phyloP scores from a whole-genome alignment of 257 asterid species.

The Vinca minor region DNA sequence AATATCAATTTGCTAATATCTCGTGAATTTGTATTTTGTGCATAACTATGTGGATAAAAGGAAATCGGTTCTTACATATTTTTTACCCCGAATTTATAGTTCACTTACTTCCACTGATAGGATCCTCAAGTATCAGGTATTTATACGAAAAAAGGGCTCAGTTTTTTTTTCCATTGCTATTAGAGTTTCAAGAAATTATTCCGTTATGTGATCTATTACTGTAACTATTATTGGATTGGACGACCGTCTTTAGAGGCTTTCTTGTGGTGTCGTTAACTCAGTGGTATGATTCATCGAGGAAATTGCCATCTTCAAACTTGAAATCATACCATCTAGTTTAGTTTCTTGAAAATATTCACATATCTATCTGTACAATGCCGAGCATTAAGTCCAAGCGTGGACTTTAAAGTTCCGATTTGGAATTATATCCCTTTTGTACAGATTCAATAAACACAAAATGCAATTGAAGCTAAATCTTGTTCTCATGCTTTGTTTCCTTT shows the following conservation, averaged over 20 bases:
- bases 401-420: too few species aligned
- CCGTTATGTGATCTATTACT: background rate
- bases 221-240: background rate
- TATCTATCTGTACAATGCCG: background rate
- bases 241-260: conserved; percentile 85
- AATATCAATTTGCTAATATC: too few species aligned
- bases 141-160: conserved; percentile 6
- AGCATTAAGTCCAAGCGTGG: background rate
- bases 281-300: conserved; percentile 38
- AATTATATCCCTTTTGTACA: too few species aligned
- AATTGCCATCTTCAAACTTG: too few species aligned
- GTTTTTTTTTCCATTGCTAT: background rate
- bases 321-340: background rate
- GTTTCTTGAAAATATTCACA: background rate
- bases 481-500: conserved; percentile 16
- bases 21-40: too few species aligned
- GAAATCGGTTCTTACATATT: background rate
- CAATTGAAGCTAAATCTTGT: background rate
- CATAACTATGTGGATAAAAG: background rate
- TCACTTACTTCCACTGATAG: conserved; percentile 88
- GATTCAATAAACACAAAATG: background rate
- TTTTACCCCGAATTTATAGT: conserved; percentile 16
- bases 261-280: conserved; percentile 87
- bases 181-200: background rate
- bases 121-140: conserved; percentile 85